Conservation (phyloP, 441 rosid species). For the Pelargonium citronellum region DNA sequence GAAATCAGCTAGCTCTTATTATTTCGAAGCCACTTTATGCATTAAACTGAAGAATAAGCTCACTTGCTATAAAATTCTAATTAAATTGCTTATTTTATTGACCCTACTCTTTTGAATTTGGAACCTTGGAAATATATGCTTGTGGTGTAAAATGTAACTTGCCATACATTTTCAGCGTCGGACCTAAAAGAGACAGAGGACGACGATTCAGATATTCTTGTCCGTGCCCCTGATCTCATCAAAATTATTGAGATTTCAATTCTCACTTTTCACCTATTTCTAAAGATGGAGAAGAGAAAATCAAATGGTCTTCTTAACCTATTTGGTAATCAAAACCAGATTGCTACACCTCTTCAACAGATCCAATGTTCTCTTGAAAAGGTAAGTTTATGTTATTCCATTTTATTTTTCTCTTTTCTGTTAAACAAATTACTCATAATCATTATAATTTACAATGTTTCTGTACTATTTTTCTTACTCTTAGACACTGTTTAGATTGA, state of each 20-base stretch:
- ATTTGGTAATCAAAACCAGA: slow-evolving; percentile 63
- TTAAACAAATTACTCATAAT: neutral
- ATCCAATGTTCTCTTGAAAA: slow-evolving; percentile 70
- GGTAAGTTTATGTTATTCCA: slow-evolving; percentile 28
- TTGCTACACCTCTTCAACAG: slow-evolving; percentile 65
- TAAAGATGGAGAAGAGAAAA: slow-evolving; percentile 78
- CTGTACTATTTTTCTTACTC: neutral
- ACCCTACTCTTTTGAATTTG: neutral
- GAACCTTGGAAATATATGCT: slow-evolving; percentile 2
- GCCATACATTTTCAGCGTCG: slow-evolving; percentile 41
- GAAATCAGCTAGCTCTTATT: no score
- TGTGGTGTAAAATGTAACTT: slow-evolving; percentile 20
- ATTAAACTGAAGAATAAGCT: neutral
- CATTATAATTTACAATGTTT: neutral
- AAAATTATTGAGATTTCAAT: slow-evolving; percentile 58
- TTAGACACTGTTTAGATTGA: neutral
- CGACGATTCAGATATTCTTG: slow-evolving; percentile 46
- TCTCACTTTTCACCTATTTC: slow-evolving; percentile 56
- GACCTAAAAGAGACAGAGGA: slow-evolving; percentile 46
- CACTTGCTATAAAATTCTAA: neutral
- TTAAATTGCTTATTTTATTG: neutral
- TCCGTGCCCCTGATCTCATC: slow-evolving; percentile 62
- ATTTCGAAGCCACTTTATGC: neutral
- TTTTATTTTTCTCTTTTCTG: neutral
- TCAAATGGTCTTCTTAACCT: slow-evolving; percentile 43